Conservation (phyloP, 1,139 yeast species). For the Saccharomycopsis phalli region DNA sequence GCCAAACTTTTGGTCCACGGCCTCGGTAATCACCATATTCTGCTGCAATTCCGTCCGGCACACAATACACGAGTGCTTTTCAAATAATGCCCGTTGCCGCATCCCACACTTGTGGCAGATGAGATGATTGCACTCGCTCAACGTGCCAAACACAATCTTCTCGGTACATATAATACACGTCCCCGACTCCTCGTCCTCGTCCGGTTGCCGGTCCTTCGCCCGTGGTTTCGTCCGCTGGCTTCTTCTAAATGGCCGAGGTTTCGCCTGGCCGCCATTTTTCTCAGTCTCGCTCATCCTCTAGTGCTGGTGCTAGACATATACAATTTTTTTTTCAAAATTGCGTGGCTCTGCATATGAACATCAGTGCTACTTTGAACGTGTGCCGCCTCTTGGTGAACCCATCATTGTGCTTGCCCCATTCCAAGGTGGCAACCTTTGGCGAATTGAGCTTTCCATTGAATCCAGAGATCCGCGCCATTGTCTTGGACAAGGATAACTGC, state of each 20-base stretch:
- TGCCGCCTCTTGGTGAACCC: constrained; percentile 56
- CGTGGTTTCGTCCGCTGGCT: constrained; percentile 12
- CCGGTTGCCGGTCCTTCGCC: constrained; percentile 2
- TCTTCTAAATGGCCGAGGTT: no score
- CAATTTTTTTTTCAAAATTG: no score
- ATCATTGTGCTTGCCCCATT: constrained; percentile 58
- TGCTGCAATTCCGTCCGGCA: constrained; percentile 54
- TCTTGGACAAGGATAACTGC: constrained; percentile 92
- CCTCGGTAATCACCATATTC: constrained; percentile 51
- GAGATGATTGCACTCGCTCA: constrained; percentile 76
- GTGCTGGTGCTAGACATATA: no score
- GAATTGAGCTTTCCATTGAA: constrained; percentile 39
- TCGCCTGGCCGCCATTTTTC: no score
- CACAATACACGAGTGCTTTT: constrained; percentile 65
- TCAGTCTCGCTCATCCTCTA: no score
- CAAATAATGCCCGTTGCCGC: constrained; percentile 74
- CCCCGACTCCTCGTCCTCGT: constrained; percentile 29
- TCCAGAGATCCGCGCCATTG: constrained; percentile 57
- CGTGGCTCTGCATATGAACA: constrained; percentile 46
- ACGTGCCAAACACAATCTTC: constrained; percentile 48
- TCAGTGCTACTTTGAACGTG: constrained; percentile 68
- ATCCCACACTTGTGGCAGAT: constrained; percentile 80
- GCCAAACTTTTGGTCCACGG: constrained; percentile 33
- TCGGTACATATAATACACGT: constrained; percentile 84
- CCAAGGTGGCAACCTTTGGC: constrained; percentile 56